Base-by-base conservation (phyloP, 2,329 filamentous ascomycete species). In the Aspergillus floridensis region DNA sequence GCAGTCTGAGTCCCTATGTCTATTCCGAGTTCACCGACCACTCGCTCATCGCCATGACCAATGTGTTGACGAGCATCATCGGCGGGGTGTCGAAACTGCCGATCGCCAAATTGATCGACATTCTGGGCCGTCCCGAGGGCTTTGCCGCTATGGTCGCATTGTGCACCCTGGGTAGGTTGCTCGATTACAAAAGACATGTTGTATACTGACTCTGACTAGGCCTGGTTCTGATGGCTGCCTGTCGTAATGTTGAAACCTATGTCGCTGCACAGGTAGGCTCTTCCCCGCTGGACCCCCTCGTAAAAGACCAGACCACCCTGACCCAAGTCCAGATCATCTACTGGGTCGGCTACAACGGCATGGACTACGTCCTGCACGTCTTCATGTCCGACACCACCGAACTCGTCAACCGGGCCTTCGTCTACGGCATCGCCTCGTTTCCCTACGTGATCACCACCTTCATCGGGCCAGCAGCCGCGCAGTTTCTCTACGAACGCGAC, bases 351-450 rank as follows among this genome's bases (percentile, higher is more conserved):
- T 62, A 77, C 57, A 77, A 81, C 26, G 84, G 83, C 8, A 74
- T 87, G 10, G 74, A 74, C n/a, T 88, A 84, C 65, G 80, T 79
- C 31, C 68, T 87, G 1, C 79, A 77, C 46, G 79, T 89, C 53
- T 83, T 88, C 68, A 79, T 86, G 57, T 82, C 86, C 21, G 87
- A 89, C 65, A 87, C 85, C 0, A 85, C 87, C 0, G 77, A 78
- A 0, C 77, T 89, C 35, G 80, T 79, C 57, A 86, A 88, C 65
- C 78, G 87, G 66, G 82, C 81, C 24, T 77, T 89, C 49, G 82
- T 85, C 68, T 80, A 85, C 53, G 85, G 84, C 0, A 81, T 87
- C 60, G 78, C 81, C 26, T 77, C 75, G 11, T 85, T 86, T 0
- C 86, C 87, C 0, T 86, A 84, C 65, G 84, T 89, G 59, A 80